Base-by-base conservation (phyloP, 192 early-diverging fungal genomes). In the Backusella sp. region DNA sequence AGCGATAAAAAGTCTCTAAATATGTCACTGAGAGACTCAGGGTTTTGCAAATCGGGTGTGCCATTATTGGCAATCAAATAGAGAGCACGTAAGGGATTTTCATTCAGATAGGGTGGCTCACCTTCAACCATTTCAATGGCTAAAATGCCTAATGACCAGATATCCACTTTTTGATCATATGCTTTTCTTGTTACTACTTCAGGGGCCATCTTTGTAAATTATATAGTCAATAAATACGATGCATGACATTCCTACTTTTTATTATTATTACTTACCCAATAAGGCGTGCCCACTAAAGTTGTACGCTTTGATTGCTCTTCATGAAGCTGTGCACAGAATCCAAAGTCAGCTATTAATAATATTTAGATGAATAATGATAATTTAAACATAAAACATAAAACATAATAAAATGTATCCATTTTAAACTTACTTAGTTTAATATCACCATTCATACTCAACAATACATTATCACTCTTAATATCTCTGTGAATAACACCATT, bases 81-180 rank as follows among this genome's bases (percentile, higher is more conserved):
- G 70, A 98, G 79, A 9, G 96, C 96, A 67, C 92, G 88, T 17
- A 97, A 83, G 6, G 97, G 97, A 70, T 97, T 93, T 78, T 97
- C 96, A 74, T 99, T 92, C 53, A 99, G 82, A 84, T 99, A 99
- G 21, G 97, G 97, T 68, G 97, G 97, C 78, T 99, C 95, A 17
- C 96, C 96, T 84, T 99, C 97, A 53, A 98, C 84, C 96, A 98
- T 98, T 81, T 99, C 97, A 70, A 99, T 97, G 19, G 93, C 93
- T 94, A 98, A 95, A 83, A 98, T 97, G 6, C 97, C 97, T 36
- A 97, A 81, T n/a, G 95, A 96, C 97, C 97, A 99, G 42, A 99
- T 92, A 80, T 99, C 97, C 41, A 98, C 94, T 80, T 96, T 96
- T 67, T 92, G 84, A 9, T 92, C 93, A 78, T 99, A 99, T 77